Conservation (phyloP, 371 early-diverging fungal species). For the Chytridium lagenaria region DNA sequence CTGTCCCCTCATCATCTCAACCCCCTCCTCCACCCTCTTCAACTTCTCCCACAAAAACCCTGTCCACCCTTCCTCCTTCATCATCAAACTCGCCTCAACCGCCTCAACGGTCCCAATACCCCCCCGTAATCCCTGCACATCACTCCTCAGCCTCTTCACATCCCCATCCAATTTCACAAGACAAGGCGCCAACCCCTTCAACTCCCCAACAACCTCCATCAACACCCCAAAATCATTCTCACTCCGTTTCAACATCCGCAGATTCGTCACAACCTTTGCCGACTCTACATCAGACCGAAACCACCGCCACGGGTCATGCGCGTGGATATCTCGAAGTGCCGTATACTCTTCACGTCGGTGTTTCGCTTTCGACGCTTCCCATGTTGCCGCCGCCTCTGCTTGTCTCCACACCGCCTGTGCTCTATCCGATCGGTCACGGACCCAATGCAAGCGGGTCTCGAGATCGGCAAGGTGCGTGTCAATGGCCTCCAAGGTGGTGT, state of each 20-base stretch:
- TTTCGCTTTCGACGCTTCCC: neutral
- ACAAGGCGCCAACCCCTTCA: neutral
- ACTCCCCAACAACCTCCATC: neutral
- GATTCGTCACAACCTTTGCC: neutral
- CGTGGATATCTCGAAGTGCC: neutral
- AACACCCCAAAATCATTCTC: neutral
- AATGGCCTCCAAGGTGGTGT: neutral
- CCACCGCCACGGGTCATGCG: neutral
- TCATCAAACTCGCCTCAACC: neutral
- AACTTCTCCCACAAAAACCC: constrained; percentile 5
- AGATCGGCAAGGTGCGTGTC: neutral
- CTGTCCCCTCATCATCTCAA: neutral
- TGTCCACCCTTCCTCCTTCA: neutral
- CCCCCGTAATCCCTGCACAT: constrained; percentile 5
- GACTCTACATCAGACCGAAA: neutral
- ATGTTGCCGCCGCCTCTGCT: neutral
- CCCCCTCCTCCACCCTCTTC: neutral
- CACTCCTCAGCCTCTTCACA: neutral
- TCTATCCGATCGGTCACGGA: neutral
- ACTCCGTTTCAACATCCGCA: neutral
- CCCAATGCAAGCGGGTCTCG: constrained; percentile 5
- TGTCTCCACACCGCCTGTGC: constrained; percentile 1
- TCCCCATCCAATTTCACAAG: neutral
- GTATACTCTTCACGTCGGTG: neutral
- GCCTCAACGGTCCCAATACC: neutral